Evolutionary conservation across 495 filamentous ascomycete genomes (phyloP).

Genomic region (Podospora bellae-mahoneyi): DNA sequence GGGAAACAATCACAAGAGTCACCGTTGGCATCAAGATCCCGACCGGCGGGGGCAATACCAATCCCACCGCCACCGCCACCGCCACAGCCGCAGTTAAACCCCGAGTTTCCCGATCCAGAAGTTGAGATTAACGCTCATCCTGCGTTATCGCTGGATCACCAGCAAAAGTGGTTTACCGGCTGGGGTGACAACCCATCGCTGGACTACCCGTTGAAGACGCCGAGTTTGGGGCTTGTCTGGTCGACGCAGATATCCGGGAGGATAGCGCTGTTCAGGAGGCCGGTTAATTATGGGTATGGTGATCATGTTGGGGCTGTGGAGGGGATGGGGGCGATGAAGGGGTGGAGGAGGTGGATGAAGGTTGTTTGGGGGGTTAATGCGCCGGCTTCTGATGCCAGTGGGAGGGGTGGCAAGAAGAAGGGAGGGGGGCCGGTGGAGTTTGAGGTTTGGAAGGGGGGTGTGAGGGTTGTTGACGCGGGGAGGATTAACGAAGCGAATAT

Average conservation of each 20-base stretch:
- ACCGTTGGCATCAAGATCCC: conserved; percentile 16
- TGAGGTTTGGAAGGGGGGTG: conserved; percentile 54
- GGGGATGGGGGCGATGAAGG: conserved; percentile 27
- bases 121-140: conserved; percentile 30
- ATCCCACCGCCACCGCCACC: not conserved
- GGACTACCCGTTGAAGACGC: conserved; percentile 64
- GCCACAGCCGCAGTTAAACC: not conserved
- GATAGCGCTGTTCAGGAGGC: conserved; percentile 70
- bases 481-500: not conserved
- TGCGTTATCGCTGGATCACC: conserved; percentile 72
- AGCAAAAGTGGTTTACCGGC: conserved; percentile 90
- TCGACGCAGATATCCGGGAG: conserved; percentile 79
- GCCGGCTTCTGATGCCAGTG: conserved; percentile 39
- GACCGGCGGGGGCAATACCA: not conserved
- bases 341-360: conserved; percentile 67
- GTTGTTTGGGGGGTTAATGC: conserved; percentile 77
- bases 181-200: conserved; percentile 66
- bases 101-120: not conserved
- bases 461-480: conserved; percentile 37
- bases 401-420: conserved; percentile 39
- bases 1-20: conserved; percentile 17
- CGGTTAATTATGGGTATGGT: conserved; percentile 27
- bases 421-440: conserved; percentile 50
- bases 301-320: conserved; percentile 25
- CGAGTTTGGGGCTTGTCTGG: conserved; percentile 84